These are phyloP conservation scores for Cardamine occulta DNA, from an alignment of 345 rosid species.

Conservation along the genomic window DNA sequence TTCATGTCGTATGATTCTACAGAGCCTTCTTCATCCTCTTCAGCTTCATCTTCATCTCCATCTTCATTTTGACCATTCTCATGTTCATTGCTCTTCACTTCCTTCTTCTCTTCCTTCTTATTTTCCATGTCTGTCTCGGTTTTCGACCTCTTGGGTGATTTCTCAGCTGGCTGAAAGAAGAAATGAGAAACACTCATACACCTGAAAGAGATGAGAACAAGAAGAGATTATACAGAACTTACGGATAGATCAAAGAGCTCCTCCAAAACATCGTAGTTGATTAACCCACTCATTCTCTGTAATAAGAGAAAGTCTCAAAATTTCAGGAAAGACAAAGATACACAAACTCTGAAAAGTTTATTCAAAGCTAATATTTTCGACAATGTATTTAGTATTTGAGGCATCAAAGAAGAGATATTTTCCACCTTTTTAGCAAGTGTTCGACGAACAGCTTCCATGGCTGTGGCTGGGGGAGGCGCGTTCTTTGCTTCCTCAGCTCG, in stretches of 20 bases:
- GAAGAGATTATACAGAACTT: constrained; percentile 36
- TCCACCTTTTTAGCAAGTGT: constrained; percentile 75
- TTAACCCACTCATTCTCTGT: constrained; percentile 73
- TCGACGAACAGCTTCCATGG: constrained; percentile 68
- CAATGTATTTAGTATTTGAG: neutral
- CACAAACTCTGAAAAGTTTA: neutral
- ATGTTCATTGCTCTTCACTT: constrained; percentile 14
- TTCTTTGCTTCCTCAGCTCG: constrained; percentile 80
- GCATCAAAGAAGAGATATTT: neutral
- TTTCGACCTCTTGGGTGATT: constrained; percentile 25
- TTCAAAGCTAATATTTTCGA: neutral
- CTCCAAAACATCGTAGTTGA: constrained; percentile 70
- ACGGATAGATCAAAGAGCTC: constrained; percentile 72
- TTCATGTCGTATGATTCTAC: constrained; percentile 31
- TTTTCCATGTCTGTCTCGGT: constrained; percentile 19
- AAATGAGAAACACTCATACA: constrained; percentile 11
- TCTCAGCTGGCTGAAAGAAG: constrained; percentile 36
- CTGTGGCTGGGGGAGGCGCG: constrained; percentile 65
- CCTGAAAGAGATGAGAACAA: neutral
- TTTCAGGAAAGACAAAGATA: neutral
- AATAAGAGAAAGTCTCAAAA: constrained; percentile 17
- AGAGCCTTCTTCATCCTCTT: constrained; percentile 19
- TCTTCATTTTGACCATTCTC: constrained; percentile 7
- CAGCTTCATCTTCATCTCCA: constrained; percentile 14
- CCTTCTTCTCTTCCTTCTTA: constrained; percentile 9